Conservation (phyloP, 768 basidiomycete genomes). For the Leccinum imitatum region DNA sequence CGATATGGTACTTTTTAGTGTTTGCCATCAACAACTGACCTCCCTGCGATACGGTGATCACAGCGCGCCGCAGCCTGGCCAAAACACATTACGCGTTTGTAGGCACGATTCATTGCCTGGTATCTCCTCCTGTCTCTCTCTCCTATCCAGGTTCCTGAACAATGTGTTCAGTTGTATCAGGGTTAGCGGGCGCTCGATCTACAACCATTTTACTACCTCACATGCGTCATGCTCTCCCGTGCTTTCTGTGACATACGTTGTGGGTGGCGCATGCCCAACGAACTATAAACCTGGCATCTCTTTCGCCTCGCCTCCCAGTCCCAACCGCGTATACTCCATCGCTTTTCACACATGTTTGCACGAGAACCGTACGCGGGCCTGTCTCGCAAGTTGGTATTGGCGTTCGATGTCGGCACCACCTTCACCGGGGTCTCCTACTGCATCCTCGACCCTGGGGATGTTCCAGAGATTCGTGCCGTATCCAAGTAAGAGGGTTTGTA, state of each 20-base stretch:
- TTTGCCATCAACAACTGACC: background rate
- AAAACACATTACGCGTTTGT: background rate
- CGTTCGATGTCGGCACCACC: conserved; percentile 34
- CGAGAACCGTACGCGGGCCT: conserved; percentile 36
- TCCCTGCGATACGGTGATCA: background rate
- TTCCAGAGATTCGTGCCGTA: conserved; percentile 24
- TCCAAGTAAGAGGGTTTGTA: conserved; percentile 15
- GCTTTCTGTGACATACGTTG: background rate
- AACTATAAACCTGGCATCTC: conserved; percentile 1
- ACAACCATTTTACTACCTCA: background rate
- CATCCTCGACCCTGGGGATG: conserved; percentile 39
- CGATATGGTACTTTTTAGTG: background rate
- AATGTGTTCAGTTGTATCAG: background rate
- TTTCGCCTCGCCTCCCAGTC: background rate
- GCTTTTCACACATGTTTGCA: conserved; percentile 21
- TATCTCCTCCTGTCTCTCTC: background rate
- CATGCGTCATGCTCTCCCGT: background rate
- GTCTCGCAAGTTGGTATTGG: conserved; percentile 33
- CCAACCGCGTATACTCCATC: background rate
- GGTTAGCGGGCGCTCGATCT: conserved; percentile 1
- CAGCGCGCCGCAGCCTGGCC: background rate
- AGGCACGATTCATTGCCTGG: conserved; percentile 1
- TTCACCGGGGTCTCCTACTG: conserved; percentile 37
- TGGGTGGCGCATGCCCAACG: conserved; percentile 2
- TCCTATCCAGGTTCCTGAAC: background rate